A percentile compares a stretch with the other conserved stretches of the same genome.
Conservation (phyloP, 108 stramenopile genomes). For the Fistulifera pelliculosa region DNA sequence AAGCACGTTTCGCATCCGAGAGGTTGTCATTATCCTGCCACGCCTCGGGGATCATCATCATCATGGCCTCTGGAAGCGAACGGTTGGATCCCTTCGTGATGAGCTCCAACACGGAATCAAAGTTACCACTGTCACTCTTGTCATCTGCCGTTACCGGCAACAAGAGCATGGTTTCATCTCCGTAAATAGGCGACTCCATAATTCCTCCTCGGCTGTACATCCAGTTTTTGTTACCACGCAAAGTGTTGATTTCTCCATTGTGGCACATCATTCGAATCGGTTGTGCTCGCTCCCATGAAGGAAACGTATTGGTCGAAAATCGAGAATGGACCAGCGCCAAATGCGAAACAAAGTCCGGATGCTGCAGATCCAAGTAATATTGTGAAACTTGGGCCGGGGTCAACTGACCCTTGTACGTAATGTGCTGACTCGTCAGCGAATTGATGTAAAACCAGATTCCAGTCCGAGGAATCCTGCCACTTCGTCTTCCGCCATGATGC, state of each 20-base stretch:
- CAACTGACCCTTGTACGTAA: slow-evolving; percentile 95
- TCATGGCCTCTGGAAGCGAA: slow-evolving; percentile 84
- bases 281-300: slow-evolving; percentile 93
- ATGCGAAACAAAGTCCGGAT: slow-evolving; percentile 79
- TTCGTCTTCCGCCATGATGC: slow-evolving; percentile 83
- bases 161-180: slow-evolving; percentile 74
- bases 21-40: slow-evolving; percentile 94
- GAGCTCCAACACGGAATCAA: slow-evolving; percentile 91
- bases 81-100: slow-evolving; percentile 81
- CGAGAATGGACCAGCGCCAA: slow-evolving; percentile 90
- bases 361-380: slow-evolving; percentile 84
- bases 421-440: slow-evolving; percentile 73
- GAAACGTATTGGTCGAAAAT: slow-evolving; percentile 94
- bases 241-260: slow-evolving; percentile 96
- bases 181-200: slow-evolving; percentile 85
- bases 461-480: slow-evolving; percentile 64
- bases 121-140: slow-evolving; percentile 95
- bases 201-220: slow-evolving; percentile 93
- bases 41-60: slow-evolving; percentile 97
- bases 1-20: slow-evolving; percentile 86
- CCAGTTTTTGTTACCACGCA: slow-evolving; percentile 97
- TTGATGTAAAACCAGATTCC: slow-evolving; percentile 89
- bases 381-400: slow-evolving; percentile 90
- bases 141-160: slow-evolving; percentile 82
- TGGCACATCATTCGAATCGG: slow-evolving; percentile 97